These are phyloP conservation scores for Fusarium penzigii DNA, from an alignment of 2,329 filamentous ascomycete genomes.

Conservation along the genomic window DNA sequence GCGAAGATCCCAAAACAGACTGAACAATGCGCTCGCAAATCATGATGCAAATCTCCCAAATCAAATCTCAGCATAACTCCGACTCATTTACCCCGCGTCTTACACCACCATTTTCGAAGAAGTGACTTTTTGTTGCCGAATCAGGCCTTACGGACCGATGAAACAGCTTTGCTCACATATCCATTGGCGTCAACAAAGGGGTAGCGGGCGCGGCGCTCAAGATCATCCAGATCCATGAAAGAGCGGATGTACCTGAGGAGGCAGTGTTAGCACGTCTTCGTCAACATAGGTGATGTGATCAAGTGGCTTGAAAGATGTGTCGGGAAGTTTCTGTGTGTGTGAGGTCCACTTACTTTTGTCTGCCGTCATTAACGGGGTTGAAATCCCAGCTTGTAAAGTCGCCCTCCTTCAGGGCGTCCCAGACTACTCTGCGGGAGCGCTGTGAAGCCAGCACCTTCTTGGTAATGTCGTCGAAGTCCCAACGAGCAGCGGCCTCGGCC, in stretches of 20 bases:
- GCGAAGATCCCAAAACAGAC: not conserved
- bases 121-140: not conserved
- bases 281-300: slow-evolving; percentile 30
- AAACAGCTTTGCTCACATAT: slow-evolving; percentile 46
- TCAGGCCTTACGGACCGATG: slow-evolving; percentile 33
- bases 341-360: slow-evolving; percentile 55
- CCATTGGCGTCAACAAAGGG: slow-evolving; percentile 63
- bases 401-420: slow-evolving; percentile 76
- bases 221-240: slow-evolving; percentile 76
- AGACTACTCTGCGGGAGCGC: slow-evolving; percentile 75
- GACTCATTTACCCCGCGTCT: not conserved
- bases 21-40: not conserved
- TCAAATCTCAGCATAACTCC: not conserved
- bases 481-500: slow-evolving; percentile 70
- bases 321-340: slow-evolving; percentile 4
- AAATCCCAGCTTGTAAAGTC: slow-evolving; percentile 83
- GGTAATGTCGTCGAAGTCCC: slow-evolving; percentile 81
- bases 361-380: slow-evolving; percentile 71
- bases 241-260: slow-evolving; percentile 77
- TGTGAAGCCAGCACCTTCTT: slow-evolving; percentile 74
- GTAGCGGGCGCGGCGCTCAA: slow-evolving; percentile 75
- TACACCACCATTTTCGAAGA: slow-evolving; percentile 6
- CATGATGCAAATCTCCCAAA: not conserved
- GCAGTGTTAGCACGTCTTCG: slow-evolving; percentile 31
- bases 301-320: slow-evolving; percentile 12